phyloP scores from a whole-genome alignment of 768 basidiomycete species.

The Termitomyces sp. region DNA sequence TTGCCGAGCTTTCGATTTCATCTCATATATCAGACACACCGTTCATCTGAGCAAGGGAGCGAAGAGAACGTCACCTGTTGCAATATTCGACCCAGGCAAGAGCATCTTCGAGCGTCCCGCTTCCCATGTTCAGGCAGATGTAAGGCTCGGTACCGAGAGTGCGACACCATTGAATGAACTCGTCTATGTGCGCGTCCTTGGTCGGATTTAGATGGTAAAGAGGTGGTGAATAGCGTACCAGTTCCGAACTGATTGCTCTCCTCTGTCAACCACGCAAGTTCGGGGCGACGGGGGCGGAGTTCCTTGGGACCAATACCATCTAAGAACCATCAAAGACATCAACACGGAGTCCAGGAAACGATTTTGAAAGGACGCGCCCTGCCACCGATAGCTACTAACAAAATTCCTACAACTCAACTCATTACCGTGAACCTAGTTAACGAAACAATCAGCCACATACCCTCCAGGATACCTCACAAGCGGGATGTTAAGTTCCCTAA shows the following conservation, averaged over 20 bases:
- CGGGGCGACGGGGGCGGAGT: slow-evolving; percentile 48
- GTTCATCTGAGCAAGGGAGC: not conserved
- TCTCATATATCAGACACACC: not conserved
- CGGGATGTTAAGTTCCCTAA: slow-evolving; percentile 45
- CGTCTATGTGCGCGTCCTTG: slow-evolving; percentile 21
- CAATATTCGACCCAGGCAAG: slow-evolving; percentile 63
- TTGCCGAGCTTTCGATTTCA: slow-evolving; percentile 25
- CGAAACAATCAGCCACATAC: slow-evolving; percentile 19
- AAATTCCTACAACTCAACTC: slow-evolving; percentile 34
- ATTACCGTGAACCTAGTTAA: not conserved
- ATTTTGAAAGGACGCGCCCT: slow-evolving; percentile 24
- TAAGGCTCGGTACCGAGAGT: slow-evolving; percentile 52
- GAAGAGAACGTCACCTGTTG: slow-evolving; percentile 35
- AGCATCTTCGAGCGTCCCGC: slow-evolving; percentile 58
- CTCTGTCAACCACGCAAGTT: slow-evolving; percentile 58
- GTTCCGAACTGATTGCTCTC: slow-evolving; percentile 65
- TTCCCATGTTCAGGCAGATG: slow-evolving; percentile 64
- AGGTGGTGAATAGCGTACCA: slow-evolving; percentile 19
- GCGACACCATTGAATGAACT: slow-evolving; percentile 56
- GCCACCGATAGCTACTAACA: slow-evolving; percentile 55
- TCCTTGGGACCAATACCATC: slow-evolving; percentile 55
- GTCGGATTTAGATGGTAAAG: not conserved
- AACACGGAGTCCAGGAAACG: not conserved
- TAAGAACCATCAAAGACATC: not conserved
- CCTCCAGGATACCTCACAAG: slow-evolving; percentile 55